Conservation (phyloP, 2,329 filamentous ascomycete species). For the Coniochaeta sp. region DNA sequence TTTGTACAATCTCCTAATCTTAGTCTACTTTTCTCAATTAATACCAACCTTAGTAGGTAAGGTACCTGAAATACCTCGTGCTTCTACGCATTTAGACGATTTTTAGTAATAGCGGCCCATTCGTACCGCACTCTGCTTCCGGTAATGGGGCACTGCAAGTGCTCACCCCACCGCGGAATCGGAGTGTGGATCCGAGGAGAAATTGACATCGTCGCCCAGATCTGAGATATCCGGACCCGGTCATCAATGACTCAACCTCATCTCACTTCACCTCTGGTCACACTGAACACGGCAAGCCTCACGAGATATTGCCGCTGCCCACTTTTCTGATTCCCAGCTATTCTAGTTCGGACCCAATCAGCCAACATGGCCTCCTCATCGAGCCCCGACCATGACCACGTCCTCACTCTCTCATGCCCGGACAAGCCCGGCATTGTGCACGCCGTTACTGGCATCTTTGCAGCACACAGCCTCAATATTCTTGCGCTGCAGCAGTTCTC, state of each 20-base stretch:
- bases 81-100: too few relatives aligned
- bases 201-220: background rate
- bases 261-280: background rate
- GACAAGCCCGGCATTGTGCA: slow-evolving; percentile 82
- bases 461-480: slow-evolving; percentile 68
- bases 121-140: background rate
- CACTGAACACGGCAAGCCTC: background rate
- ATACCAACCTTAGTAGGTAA: too few relatives aligned
- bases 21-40: too few relatives aligned
- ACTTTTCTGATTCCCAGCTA: too few relatives aligned
- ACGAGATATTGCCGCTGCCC: too few relatives aligned
- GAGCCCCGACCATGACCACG: slow-evolving; percentile 43
- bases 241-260: background rate
- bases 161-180: background rate
- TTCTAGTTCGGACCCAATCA: background rate
- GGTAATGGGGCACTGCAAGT: background rate
- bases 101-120: too few relatives aligned
- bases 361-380: slow-evolving; percentile 1
- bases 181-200: background rate
- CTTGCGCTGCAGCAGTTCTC: slow-evolving; percentile 81
- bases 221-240: background rate
- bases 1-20: too few relatives aligned
- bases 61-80: too few relatives aligned
- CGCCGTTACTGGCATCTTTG: slow-evolving; percentile 72
- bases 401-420: slow-evolving; percentile 76